Evolutionary conservation across 2,329 filamentous ascomycete species (phyloP).

Genomic region (Cryoendolithus antarcticus): DNA sequence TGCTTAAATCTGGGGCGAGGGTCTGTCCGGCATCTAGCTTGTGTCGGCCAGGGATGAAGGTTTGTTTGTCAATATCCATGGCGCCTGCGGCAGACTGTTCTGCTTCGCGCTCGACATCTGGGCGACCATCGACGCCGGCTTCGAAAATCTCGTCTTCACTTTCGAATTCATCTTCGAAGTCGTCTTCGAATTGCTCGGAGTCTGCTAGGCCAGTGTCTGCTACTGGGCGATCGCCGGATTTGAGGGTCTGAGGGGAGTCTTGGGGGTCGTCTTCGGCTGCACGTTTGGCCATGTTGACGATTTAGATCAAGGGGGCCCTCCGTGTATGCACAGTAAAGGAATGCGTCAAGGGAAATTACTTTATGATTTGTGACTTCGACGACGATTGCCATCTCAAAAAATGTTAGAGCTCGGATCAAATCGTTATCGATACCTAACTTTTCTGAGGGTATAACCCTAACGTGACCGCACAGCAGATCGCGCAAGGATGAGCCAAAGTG

Average conservation of each 20-base stretch:
- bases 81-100: slow-evolving; percentile 66
- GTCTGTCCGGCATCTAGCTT: slow-evolving; percentile 86
- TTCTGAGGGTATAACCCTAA: no score
- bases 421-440: no score
- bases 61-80: slow-evolving; percentile 89
- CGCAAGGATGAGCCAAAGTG: no score
- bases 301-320: no score
- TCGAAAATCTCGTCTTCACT: slow-evolving; percentile 82
- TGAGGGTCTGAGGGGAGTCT: slow-evolving; percentile 39
- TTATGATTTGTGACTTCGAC: no score
- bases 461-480: no score
- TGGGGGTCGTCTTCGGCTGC: slow-evolving; percentile 41
- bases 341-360: no score
- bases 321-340: no score
- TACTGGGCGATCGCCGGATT: slow-evolving; percentile 49
- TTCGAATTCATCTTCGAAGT: slow-evolving; percentile 87
- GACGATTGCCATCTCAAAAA: no score
- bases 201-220: slow-evolving; percentile 38
- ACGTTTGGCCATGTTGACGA: slow-evolving; percentile 46
- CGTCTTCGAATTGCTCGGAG: slow-evolving; percentile 75
- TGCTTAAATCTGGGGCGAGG: slow-evolving; percentile 79
- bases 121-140: slow-evolving; percentile 86
- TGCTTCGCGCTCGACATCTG: slow-evolving; percentile 82
- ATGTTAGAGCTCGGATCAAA: no score
- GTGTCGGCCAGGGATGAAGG: slow-evolving; percentile 89